Evolutionary conservation across 2,329 filamentous ascomycete species (phyloP).

Genomic region (Colletotrichum neosansevieriae): DNA sequence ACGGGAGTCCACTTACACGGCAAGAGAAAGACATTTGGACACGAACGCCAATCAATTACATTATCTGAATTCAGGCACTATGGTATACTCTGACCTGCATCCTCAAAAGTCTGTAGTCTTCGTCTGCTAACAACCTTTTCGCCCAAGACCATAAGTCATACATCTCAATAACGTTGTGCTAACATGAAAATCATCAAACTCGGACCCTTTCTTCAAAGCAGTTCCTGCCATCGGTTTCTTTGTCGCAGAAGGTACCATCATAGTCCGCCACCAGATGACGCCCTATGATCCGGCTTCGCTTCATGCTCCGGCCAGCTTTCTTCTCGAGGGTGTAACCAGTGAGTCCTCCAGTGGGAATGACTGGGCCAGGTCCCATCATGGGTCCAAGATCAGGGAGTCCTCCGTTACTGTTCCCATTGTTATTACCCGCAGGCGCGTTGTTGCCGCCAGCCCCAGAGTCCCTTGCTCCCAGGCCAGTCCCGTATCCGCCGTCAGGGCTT

Average conservation of each 20-base stretch:
- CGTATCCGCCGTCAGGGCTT: conserved; percentile 22
- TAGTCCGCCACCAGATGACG: conserved; percentile 19
- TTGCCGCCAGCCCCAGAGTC: conserved; percentile 29
- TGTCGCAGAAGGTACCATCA: background rate
- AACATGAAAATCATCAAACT: background rate
- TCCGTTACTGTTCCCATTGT: background rate
- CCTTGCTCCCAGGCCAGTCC: conserved; percentile 32
- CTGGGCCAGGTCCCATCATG: conserved; percentile 5
- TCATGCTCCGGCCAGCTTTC: conserved; percentile 12
- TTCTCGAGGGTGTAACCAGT: conserved; percentile 7
- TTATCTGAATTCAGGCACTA: conserved; percentile 15
- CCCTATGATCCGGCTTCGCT: conserved; percentile 36
- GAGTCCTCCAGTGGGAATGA: conserved; percentile 10
- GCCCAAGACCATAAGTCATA: conserved; percentile 23
- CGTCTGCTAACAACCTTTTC: background rate
- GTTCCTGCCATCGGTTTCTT: background rate
- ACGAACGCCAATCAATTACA: conserved; percentile 13
- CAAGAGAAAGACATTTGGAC: no score
- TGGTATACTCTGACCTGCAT: conserved; percentile 1
- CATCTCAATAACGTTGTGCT: conserved; percentile 6
- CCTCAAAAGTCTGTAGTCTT: background rate
- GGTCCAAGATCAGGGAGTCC: conserved; percentile 4
- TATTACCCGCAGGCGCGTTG: background rate
- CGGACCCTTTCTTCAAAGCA: background rate
- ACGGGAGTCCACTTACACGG: no score